Evolutionary conservation across 352 stramenopile species (phyloP).

Genomic region (Nothophytophthora sp.): DNA sequence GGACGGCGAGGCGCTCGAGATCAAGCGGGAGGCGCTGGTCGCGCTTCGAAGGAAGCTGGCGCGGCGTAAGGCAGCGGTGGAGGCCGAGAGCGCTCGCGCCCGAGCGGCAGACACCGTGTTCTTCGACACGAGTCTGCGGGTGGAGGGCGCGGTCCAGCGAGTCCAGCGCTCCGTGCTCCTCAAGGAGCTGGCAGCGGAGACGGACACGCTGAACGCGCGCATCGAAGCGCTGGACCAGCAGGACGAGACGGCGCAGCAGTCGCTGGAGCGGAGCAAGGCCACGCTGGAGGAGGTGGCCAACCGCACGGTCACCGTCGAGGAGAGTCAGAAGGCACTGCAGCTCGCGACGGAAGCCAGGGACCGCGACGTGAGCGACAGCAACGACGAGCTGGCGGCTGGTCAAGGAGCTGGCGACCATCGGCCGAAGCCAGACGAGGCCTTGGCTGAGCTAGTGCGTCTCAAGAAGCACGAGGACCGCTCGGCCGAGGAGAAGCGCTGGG

Average conservation of each 20-base stretch:
- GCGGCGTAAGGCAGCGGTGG: conserved; percentile 27
- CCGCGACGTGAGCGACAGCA: neutral
- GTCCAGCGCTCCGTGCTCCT: conserved; percentile 46
- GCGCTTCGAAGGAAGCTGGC: conserved; percentile 31
- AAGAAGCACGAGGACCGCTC: conserved; percentile 54
- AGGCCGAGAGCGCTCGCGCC: conserved; percentile 36
- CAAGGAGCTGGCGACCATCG: neutral
- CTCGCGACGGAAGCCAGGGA: conserved; percentile 17
- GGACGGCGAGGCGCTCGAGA: conserved; percentile 52
- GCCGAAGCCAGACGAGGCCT: conserved; percentile 4
- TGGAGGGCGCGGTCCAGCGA: conserved; percentile 57
- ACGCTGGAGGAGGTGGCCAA: conserved; percentile 39
- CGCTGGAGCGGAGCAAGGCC: conserved; percentile 20
- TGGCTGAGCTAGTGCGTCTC: conserved; percentile 39
- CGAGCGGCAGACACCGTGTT: conserved; percentile 40
- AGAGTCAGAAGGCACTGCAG: conserved; percentile 28
- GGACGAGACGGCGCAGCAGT: conserved; percentile 5
- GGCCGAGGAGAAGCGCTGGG: conserved; percentile 66
- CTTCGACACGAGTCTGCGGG: conserved; percentile 58
- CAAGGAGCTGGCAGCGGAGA: conserved; percentile 40
- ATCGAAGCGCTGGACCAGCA: conserved; percentile 35
- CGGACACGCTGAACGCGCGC: conserved; percentile 11
- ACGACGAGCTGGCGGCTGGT: neutral
- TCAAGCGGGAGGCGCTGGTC: conserved; percentile 29
- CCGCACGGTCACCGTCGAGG: conserved; percentile 40